These are phyloP conservation scores for Umbellularia californica DNA, from an alignment of 164 flowering plant species.

Conservation along the genomic window DNA sequence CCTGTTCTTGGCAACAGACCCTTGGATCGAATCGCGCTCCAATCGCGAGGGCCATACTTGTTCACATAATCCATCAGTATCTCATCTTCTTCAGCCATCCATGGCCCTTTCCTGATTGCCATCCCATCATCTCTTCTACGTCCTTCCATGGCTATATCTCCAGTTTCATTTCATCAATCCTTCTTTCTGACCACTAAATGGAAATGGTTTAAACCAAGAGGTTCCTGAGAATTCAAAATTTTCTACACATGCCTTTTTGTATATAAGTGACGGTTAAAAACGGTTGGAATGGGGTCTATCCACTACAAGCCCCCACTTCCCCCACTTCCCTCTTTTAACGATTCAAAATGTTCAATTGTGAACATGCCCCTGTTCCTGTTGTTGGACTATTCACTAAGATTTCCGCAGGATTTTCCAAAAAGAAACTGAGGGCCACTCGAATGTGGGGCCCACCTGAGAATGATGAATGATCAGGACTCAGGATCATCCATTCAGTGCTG, in stretches of 20 bases:
- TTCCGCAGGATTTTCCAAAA: too few relatives aligned
- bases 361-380: not conserved
- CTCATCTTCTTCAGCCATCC: slow-evolving; percentile 86
- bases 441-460: too few relatives aligned
- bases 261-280: slow-evolving; percentile 2
- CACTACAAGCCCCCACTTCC: not conserved
- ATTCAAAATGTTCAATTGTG: not conserved
- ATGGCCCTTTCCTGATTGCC: slow-evolving; percentile 74
- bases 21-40: slow-evolving; percentile 99
- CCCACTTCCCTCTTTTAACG: not conserved
- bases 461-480: too few relatives aligned
- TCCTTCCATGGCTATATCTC: not conserved
- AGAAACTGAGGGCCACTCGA: too few relatives aligned
- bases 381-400: too few relatives aligned
- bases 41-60: slow-evolving; percentile 80
- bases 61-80: slow-evolving; percentile 65
- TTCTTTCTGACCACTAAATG: not conserved
- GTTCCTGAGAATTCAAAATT: not conserved
- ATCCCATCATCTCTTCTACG: not conserved
- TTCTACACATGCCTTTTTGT: not conserved
- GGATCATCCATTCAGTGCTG: too few relatives aligned
- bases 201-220: not conserved
- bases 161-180: not conserved
- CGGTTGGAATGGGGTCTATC: not conserved
- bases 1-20: slow-evolving; percentile 84